These are phyloP conservation scores for Macrolepiota dolichaula DNA, from an alignment of 768 basidiomycete species.

Conservation along the genomic window DNA sequence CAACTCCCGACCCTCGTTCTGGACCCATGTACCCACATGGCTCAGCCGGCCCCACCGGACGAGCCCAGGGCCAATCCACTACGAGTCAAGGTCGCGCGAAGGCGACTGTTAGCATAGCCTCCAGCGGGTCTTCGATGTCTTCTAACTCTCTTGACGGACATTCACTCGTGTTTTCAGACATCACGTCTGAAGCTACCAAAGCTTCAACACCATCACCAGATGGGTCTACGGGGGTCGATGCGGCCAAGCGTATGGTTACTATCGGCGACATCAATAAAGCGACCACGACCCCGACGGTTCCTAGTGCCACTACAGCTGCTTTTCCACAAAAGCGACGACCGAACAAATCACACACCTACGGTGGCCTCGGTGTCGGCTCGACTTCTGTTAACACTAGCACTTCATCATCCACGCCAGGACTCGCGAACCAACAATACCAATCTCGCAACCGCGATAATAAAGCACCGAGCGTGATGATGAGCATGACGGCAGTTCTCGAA, in stretches of 20 bases:
- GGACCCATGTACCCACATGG: neutral
- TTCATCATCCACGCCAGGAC: neutral
- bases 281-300: conserved; percentile 16
- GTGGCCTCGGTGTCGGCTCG: neutral
- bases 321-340: neutral
- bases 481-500: conserved; percentile 51
- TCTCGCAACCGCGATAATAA: conserved; percentile 1
- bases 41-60: neutral
- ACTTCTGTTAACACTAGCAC: neutral
- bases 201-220: neutral
- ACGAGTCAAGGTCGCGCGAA: neutral
- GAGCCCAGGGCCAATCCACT: neutral
- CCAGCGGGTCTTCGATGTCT: conserved; percentile 25
- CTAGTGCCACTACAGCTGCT: neutral
- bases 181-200: conserved; percentile 29
- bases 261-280: conserved; percentile 3
- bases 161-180: conserved; percentile 31
- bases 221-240: conserved; percentile 1
- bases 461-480: conserved; percentile 38
- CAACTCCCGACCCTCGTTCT: conserved; percentile 1
- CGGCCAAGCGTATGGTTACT: neutral
- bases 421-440: neutral
- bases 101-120: conserved; percentile 14
- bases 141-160: conserved; percentile 39
- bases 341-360: conserved; percentile 6